Conservation (phyloP, 768 basidiomycete species). For the Mycena epipterygia region DNA sequence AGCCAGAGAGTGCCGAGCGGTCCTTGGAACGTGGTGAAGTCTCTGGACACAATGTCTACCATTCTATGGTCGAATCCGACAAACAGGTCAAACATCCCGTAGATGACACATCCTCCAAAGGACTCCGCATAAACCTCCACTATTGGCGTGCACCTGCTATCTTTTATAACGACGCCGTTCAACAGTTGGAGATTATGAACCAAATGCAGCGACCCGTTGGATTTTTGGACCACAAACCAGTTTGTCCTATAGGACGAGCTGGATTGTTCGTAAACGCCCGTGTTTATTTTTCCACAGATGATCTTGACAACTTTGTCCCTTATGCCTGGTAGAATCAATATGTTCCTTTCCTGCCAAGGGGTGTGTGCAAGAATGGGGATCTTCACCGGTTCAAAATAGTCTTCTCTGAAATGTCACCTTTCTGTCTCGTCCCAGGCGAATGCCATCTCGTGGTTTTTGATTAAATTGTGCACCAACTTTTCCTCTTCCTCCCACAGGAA, state of each 20-base stretch:
- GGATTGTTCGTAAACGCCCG: constrained; percentile 2
- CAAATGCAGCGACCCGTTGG: neutral
- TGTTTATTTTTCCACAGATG: neutral
- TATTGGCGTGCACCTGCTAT: neutral
- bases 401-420: constrained; percentile 25
- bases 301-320: neutral
- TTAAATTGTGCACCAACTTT: neutral
- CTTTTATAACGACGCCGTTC: neutral
- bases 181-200: neutral
- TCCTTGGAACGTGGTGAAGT: neutral
- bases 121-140: neutral
- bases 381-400: constrained; percentile 37
- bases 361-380: constrained; percentile 41
- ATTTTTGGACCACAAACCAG: constrained; percentile 2
- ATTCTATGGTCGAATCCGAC: constrained; percentile 2
- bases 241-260: neutral
- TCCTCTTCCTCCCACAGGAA: neutral
- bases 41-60: neutral
- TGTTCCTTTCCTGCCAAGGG: constrained; percentile 35
- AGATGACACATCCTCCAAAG: neutral
- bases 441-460: neutral
- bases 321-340: constrained; percentile 32
- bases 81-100: constrained; percentile 8
- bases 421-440: constrained; percentile 38
- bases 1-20: neutral